Evolutionary conservation across 192 early-diverging fungal genomes (phyloP), one percentile per base, ranked within the genome.

Genomic region (Chytriomyces confervae): DNA sequence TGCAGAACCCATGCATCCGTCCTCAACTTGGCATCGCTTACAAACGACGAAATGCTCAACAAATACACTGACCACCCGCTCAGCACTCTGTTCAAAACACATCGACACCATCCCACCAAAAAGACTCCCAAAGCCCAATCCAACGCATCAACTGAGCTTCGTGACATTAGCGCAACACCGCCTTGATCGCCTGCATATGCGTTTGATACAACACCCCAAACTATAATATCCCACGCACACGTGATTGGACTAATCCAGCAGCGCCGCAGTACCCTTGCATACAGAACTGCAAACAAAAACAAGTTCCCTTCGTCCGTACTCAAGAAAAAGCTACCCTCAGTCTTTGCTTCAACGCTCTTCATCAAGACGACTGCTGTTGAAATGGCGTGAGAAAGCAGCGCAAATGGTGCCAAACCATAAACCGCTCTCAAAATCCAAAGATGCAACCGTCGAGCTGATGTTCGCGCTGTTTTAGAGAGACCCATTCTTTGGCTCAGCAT

Each of bases 151-250:
- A 13, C 5, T 20, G 16, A 13, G 53, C 20, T 57, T 57, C 20
- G 16, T 5, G 53, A 57, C 20, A 57, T 36, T 36, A 36, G 36
- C 36, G 36, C 53, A 57, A 57, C 16, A n/a, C 53, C 53, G 13
- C 13, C 53, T 57, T n/a, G 13, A 13, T 20, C 53, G 53, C 53
- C 53, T 57, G 16, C 53, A 20, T 57, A 57, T 3, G 53, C 53
- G 53, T 57, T 57, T 20, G 63, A 7, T 3, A 62, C 5, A 16
- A 74, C 18, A 24, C 11, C 16, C 72, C 72, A 74, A 5, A 63
- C 62, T 2, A 44, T 16, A n/a, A 74, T 45, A 63, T 74, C 72
- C 72, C 72, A 74, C 2, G 72, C 72, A 23, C 11, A 62, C 10
- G 13, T 20, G 23, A 63, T n/a, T 10, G 72, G 72, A 61, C 7